These are phyloP conservation scores for Filobasidium wieringae DNA, from an alignment of 768 basidiomycete genomes.

Conservation along the genomic window DNA sequence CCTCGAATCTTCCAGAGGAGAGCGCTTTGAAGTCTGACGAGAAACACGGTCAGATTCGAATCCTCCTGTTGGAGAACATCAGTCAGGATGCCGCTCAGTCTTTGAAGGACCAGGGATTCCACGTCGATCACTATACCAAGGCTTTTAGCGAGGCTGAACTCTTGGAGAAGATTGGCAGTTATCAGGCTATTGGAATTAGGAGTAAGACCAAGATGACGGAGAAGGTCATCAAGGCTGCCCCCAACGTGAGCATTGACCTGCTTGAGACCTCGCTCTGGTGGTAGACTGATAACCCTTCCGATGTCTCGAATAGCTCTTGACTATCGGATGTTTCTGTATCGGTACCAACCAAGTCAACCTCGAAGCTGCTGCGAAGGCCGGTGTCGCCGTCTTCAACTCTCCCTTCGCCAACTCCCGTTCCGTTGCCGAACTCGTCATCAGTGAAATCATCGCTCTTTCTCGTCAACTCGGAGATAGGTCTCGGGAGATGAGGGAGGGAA, in stretches of 20 bases:
- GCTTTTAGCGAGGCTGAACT: constrained; percentile 91
- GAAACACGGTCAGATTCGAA: constrained; percentile 50
- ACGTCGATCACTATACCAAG: constrained; percentile 72
- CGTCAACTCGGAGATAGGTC: constrained; percentile 84
- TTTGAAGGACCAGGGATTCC: constrained; percentile 69
- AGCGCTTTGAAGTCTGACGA: constrained; percentile 13
- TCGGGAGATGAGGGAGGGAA: constrained; percentile 71
- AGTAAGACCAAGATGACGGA: constrained; percentile 95
- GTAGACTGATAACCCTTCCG: too few relatives aligned
- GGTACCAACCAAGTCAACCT: constrained; percentile 98
- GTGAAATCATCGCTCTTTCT: constrained; percentile 84
- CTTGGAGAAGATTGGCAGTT: constrained; percentile 57
- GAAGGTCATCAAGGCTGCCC: constrained; percentile 70
- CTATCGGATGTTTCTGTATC: constrained; percentile 98
- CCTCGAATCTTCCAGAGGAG: constrained; percentile 13
- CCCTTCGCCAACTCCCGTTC: constrained; percentile 92
- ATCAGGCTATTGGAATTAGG: constrained; percentile 92
- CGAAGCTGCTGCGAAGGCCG: constrained; percentile 60
- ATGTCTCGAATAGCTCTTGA: constrained; percentile 55
- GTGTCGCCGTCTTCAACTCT: constrained; percentile 97
- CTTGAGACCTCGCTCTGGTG: too few relatives aligned
- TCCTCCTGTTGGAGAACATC: constrained; percentile 91
- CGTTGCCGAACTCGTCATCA: constrained; percentile 92
- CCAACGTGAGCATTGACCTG: constrained; percentile 53
- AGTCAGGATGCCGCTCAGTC: constrained; percentile 73